Percentiles rank a stretch among this genome's conserved stretches.
phyloP scores from a whole-genome alignment of 1,284 basidiomycete genomes.

The Exobasidium rhododendri region DNA sequence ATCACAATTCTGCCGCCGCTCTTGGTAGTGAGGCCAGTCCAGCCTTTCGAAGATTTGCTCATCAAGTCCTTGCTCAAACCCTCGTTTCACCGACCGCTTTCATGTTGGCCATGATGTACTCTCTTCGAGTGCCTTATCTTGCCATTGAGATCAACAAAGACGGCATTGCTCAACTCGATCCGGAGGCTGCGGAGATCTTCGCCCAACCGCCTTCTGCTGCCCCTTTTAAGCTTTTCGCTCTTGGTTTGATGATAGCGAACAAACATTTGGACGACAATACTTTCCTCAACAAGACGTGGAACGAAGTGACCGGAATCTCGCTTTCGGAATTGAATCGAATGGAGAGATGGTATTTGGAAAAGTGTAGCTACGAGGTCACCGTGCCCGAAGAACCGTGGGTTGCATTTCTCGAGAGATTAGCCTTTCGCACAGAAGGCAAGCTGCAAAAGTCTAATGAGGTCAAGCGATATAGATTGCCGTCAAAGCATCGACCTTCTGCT shows the following conservation, averaged over 20 bases:
- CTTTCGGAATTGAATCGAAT: constrained; percentile 48
- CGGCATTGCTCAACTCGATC: constrained; percentile 21
- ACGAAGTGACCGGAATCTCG: constrained; percentile 53
- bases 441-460: not conserved
- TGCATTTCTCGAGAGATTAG: constrained; percentile 35
- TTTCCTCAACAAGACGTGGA: constrained; percentile 54
- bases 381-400: constrained; percentile 47
- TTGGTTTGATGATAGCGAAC: constrained; percentile 54
- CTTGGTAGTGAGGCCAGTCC: constrained; percentile 37
- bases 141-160: constrained; percentile 27
- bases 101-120: constrained; percentile 44
- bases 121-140: constrained; percentile 36
- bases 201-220: constrained; percentile 45
- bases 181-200: constrained; percentile 43
- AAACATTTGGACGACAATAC: constrained; percentile 55
- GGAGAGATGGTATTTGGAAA: constrained; percentile 49
- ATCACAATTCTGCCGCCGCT: not conserved
- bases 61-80: constrained; percentile 51
- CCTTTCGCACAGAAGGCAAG: constrained; percentile 31
- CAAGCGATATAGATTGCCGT: not conserved
- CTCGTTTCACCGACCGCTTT: constrained; percentile 49
- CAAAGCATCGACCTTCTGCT: not conserved
- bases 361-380: constrained; percentile 46
- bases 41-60: constrained; percentile 48
- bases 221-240: constrained; percentile 51